Conservation (phyloP, 1,284 basidiomycete genomes). For the Cerioporus squamosus region DNA sequence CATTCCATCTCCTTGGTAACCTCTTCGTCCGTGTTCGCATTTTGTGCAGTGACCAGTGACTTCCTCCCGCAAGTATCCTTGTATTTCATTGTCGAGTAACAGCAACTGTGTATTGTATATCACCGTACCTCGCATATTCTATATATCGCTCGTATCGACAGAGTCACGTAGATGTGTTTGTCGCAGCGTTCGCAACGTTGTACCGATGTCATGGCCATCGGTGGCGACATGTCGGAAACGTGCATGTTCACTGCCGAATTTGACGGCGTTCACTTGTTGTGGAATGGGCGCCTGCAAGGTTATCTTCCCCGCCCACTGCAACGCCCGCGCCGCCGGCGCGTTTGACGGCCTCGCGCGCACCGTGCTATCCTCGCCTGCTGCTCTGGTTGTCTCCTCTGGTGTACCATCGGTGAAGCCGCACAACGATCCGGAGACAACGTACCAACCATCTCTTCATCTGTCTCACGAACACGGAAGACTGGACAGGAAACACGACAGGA, state of each 20-base stretch:
- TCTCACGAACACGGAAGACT: background rate
- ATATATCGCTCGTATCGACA: background rate
- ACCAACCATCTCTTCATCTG: too few relatives aligned
- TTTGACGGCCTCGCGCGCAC: conserved; percentile 13
- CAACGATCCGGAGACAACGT: too few relatives aligned
- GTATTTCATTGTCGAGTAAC: conserved; percentile 22
- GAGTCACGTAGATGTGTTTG: too few relatives aligned
- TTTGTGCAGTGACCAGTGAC: conserved; percentile 1
- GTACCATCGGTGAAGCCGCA: too few relatives aligned
- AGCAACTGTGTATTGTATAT: conserved; percentile 10
- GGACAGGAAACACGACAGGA: background rate
- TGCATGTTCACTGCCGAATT: conserved; percentile 1
- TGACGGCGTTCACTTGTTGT: background rate
- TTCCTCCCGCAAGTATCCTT: conserved; percentile 1
- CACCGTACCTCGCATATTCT: background rate
- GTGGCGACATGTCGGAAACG: background rate
- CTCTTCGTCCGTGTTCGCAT: conserved; percentile 12
- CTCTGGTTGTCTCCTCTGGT: background rate
- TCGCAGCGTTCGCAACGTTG: too few relatives aligned
- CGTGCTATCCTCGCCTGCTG: conserved; percentile 11
- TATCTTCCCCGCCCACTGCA: background rate
- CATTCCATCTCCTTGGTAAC: conserved; percentile 4
- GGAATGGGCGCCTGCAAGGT: conserved; percentile 2
- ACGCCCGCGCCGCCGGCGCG: conserved; percentile 3
- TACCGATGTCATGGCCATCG: background rate